Percentiles rank a stretch among this genome's conserved stretches.
Evolutionary conservation across 2,329 filamentous ascomycete species (phyloP).

Genomic region (Colletotrichum eremochloae): DNA sequence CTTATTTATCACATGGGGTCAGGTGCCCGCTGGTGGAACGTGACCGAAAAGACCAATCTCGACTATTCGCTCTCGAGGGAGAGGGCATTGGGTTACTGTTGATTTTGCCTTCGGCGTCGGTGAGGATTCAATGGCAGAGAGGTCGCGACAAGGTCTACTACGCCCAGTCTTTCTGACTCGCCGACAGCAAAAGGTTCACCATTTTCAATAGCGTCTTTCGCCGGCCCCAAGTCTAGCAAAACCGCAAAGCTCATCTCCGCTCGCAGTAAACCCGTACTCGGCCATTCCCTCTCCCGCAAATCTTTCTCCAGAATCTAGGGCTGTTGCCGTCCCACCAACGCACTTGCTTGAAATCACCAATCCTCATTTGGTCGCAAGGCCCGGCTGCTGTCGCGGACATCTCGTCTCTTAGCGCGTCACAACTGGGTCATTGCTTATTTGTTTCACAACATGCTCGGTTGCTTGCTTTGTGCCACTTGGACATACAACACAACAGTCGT

Average conservation of each 20-base stretch:
- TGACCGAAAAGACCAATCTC: background rate
- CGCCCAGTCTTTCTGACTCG: background rate
- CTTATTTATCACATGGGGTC: too few relatives aligned
- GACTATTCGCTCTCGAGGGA: background rate
- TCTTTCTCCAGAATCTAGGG: background rate
- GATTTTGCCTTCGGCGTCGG: background rate
- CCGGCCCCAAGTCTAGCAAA: background rate
- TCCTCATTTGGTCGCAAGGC: background rate
- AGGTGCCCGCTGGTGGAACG: background rate
- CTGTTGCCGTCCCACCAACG: background rate
- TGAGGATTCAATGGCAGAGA: background rate
- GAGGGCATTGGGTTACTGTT: too few relatives aligned
- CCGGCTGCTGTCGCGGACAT: background rate
- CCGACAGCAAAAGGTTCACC: background rate
- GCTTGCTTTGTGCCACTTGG: slow-evolving; percentile 13
- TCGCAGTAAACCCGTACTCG: background rate
- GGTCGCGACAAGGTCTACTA: background rate
- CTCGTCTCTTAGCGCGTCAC: background rate
- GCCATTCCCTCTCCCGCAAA: background rate
- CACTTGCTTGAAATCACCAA: background rate
- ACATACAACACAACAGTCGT: slow-evolving; percentile 22
- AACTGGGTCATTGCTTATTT: slow-evolving; percentile 13
- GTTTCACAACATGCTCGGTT: slow-evolving; percentile 27
- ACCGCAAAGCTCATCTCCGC: background rate
- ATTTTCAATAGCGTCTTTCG: background rate